Evolutionary conservation across 2,329 filamentous ascomycete genomes (phyloP), one percentile per base, ranked within the genome.

Genomic region (Magnaporthales sp.): DNA sequence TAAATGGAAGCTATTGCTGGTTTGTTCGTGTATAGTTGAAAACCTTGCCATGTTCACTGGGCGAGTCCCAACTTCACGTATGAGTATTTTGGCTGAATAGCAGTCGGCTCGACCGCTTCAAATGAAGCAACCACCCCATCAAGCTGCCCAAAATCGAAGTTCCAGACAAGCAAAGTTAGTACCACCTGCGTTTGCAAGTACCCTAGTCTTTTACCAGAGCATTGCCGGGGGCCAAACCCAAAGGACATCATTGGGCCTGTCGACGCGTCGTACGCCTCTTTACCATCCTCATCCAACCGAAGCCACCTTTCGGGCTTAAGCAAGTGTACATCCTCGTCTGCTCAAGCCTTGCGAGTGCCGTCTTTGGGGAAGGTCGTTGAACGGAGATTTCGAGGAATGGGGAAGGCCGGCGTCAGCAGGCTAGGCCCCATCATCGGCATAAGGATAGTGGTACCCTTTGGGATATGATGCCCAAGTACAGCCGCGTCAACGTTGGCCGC

Each of bases 301-400:
- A 80, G 72, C 78, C 78, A 80, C 10, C 78, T 70, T 68, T 79
- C 77, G 0, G 78, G 78, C 51, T 70, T 70, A 69, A 77, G 80
- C 11, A 68, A 67, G 1, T 62, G 69, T 2, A 76, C 68, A 46
- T 75, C 74, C 7, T 63, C n/a, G 31, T 30, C 30, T 15, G 15
- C n/a, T 30, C 62, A 63, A 15, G 32, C 32, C 32, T 38, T 27
- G 60, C 65, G 65, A 24, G 69, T 68, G 32, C 32, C 10, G 11
- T 38, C 32, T 7, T 19, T 38, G 2, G 2, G 11, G 32, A 15
- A 38, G 15, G 71, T 72, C 4, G 68, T 70, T 0, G 69, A 62
- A 27, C 73, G 74, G 9, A 76, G 72, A 27, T 54, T n/a, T 19
- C 68, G 24, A 63, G 78, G 76, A 0, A 79, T 69, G 0, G 61